phyloP scores from a whole-genome alignment of 1,284 basidiomycete genomes.

The Coniferiporia weirii region DNA sequence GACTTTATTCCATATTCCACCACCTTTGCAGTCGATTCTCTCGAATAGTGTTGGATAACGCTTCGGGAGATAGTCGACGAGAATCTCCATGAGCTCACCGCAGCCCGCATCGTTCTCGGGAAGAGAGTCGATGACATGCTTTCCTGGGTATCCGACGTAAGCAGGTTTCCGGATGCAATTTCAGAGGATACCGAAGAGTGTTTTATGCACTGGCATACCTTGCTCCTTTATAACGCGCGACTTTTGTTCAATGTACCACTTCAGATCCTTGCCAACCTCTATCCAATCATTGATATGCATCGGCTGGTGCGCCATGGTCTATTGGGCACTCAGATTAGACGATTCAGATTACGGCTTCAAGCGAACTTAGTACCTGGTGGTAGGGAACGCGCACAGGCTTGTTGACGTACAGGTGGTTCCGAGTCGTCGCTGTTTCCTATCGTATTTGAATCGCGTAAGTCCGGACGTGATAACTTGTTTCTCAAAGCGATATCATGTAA shows the following conservation, averaged over 20 bases:
- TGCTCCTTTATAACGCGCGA: slow-evolving; percentile 31
- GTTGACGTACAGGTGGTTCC: slow-evolving; percentile 35
- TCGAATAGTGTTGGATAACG: slow-evolving; percentile 36
- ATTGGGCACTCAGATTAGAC: not conserved
- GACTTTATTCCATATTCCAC: slow-evolving; percentile 33
- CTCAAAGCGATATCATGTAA: not conserved
- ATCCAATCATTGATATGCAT: slow-evolving; percentile 40
- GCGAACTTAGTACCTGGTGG: slow-evolving; percentile 25
- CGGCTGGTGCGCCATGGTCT: slow-evolving; percentile 37
- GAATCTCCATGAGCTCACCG: slow-evolving; percentile 32
- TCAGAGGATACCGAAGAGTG: not conserved
- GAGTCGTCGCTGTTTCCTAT: slow-evolving; percentile 26
- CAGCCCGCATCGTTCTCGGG: slow-evolving; percentile 36
- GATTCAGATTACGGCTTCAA: not conserved
- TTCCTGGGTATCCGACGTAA: slow-evolving; percentile 23
- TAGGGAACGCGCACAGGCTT: slow-evolving; percentile 33
- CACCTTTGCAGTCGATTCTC: slow-evolving; percentile 17
- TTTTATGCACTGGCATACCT: slow-evolving; percentile 19
- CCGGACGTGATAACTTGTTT: slow-evolving; percentile 25
- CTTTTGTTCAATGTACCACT: slow-evolving; percentile 36
- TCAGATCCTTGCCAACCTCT: slow-evolving; percentile 36
- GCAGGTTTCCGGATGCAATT: not conserved
- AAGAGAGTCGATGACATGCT: slow-evolving; percentile 33
- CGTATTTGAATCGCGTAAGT: not conserved
- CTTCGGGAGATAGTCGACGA: slow-evolving; percentile 35